Evolutionary conservation across 2,329 filamentous ascomycete genomes (phyloP), one percentile per base, ranked within the genome.

Genomic region (Tolypocladium capitatum): DNA sequence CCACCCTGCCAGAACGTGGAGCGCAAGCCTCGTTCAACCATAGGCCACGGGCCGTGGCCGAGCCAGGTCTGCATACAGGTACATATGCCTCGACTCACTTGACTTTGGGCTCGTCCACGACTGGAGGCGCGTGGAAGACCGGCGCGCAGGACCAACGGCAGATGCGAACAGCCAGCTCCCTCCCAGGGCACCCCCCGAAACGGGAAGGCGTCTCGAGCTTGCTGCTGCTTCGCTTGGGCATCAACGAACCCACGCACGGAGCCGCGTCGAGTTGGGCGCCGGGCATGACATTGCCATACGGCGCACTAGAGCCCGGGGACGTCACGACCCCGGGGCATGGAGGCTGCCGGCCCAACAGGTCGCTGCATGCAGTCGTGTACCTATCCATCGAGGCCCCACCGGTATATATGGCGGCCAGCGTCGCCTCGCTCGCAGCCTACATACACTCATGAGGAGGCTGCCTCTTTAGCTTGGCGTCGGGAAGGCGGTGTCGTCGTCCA

Each of bases 81-180:
- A 61, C 59, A 61, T 60, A 49, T 54, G 55, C 55, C 55, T 56
- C 52, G 58, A 52, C 59, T 61, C 58, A 61, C 58, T 61, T 61
- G 59, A 61, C 58, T 51, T 48, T 51, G 44, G 21, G 14, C 14
- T 28, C 14, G 13, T 49, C 41, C 28, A 18, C 18, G 38, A 14
- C 38, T n/a, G 24, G 38, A 42, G 8, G 3, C 9, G 14, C 24
- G 24, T 18, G 9, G 24, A 16, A 18, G 24, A 11, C 38, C 16
- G n/a, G 16, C 16, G 38, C 27, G 9, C 2, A 30, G 13, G 38
- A 4, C 9, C 38, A 28, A 20, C 5, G 11, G 24, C 14, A 28
- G 18, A 5, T n/a, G 38, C 16, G 28, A 13, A 1, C 2, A 9
- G 16, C 11, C 16, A 10, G 27, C 4, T 42, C 16, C 18, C 16